These are phyloP conservation scores for Lasiosphaeriaceae sp. DNA, from an alignment of 495 filamentous ascomycete species.

Conservation along the genomic window DNA sequence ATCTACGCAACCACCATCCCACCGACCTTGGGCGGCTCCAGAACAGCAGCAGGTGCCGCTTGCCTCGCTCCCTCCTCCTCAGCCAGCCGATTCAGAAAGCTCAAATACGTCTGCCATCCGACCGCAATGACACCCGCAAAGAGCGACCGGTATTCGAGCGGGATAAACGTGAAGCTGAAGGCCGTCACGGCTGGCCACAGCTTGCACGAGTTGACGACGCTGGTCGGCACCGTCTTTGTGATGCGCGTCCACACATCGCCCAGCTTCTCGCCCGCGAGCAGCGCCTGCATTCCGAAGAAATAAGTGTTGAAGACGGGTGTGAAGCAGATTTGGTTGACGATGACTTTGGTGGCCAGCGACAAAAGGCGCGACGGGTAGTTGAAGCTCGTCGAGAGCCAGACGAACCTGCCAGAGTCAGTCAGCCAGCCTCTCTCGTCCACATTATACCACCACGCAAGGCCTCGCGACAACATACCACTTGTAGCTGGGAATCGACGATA, in stretches of 20 bases:
- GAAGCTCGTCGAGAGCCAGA: conserved; percentile 73
- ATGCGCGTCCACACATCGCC: conserved; percentile 65
- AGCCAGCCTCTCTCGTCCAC: not conserved
- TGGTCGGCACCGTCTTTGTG: conserved; percentile 69
- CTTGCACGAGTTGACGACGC: conserved; percentile 75
- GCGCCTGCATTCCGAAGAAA: conserved; percentile 82
- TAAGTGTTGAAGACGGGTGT: conserved; percentile 86
- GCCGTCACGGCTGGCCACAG: conserved; percentile 88
- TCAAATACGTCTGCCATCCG: conserved; percentile 90
- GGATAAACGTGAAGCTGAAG: conserved; percentile 80
- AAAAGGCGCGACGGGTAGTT: conserved; percentile 71
- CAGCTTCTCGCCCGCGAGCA: conserved; percentile 55
- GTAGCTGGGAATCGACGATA: conserved; percentile 72
- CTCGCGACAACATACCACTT: conserved; percentile 55
- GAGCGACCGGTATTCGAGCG: conserved; percentile 70
- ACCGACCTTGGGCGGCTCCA: not conserved
- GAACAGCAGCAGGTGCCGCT: not conserved
- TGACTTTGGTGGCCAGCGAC: conserved; percentile 70
- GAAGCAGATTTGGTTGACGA: conserved; percentile 77
- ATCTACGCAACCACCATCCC: too few species aligned
- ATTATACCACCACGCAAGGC: not conserved
- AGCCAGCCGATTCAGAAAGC: conserved; percentile 72
- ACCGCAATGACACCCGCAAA: conserved; percentile 76
- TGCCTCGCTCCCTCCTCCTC: conserved; percentile 32
- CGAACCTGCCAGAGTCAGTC: conserved; percentile 54